These are phyloP conservation scores for Nicotiana knightiana DNA, from an alignment of 257 asterid species.

Conservation along the genomic window DNA sequence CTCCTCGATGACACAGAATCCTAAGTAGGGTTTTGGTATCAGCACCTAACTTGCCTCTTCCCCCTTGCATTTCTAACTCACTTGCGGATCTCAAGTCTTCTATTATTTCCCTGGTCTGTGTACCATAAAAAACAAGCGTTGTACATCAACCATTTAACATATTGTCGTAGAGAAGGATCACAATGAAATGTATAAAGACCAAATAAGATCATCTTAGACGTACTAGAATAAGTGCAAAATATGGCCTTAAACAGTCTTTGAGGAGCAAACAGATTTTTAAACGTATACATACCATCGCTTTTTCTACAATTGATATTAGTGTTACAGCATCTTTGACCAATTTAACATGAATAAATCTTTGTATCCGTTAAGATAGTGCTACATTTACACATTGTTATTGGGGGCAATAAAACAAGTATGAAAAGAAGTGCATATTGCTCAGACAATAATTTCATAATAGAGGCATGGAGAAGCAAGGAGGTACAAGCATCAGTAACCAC, in stretches of 20 bases:
- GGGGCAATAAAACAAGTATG: background rate
- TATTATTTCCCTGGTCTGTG: slow-evolving; percentile 82
- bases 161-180: background rate
- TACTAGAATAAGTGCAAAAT: background rate
- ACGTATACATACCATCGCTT: background rate
- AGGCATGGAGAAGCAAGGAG: background rate
- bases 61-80: slow-evolving; percentile 71
- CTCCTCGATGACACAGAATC: slow-evolving; percentile 75
- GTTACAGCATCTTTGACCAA: background rate
- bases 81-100: slow-evolving; percentile 82
- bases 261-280: background rate
- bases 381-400: background rate
- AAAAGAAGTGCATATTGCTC: background rate
- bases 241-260: background rate
- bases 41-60: slow-evolving; percentile 71
- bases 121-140: slow-evolving; percentile 7
- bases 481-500: background rate
- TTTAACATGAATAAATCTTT: background rate
- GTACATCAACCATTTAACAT: background rate
- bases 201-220: background rate
- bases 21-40: slow-evolving; percentile 78
- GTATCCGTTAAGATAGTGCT: background rate
- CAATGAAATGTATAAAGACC: background rate
- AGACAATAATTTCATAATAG: background rate
- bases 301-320: background rate